Conservation (phyloP, 106 monocot genomes). For the Ottelia alismoides region DNA sequence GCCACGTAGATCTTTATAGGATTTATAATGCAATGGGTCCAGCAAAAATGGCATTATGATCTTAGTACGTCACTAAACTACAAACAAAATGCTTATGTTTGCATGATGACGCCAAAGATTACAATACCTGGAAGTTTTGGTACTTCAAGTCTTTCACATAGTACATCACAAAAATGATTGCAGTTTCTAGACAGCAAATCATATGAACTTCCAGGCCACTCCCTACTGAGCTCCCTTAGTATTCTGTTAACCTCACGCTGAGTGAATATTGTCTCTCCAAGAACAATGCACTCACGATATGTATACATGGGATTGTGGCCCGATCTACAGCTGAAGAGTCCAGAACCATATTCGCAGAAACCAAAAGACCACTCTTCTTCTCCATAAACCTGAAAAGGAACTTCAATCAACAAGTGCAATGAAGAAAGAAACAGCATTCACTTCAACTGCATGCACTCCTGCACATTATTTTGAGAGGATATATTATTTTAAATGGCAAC, state of each 20-base stretch:
- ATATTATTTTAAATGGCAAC: too few relatives aligned
- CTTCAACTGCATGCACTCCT: too few relatives aligned
- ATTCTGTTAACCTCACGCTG: conserved; percentile 20
- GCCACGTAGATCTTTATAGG: too few relatives aligned
- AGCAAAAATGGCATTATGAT: too few relatives aligned
- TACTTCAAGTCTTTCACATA: too few relatives aligned
- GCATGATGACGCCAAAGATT: neutral
- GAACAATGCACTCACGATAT: conserved; percentile 27
- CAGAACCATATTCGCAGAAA: conserved; percentile 37
- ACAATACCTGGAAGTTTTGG: conserved; percentile 35
- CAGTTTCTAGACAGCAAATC: conserved; percentile 45
- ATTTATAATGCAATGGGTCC: too few relatives aligned
- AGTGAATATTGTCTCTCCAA: conserved; percentile 27
- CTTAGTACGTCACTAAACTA: too few relatives aligned
- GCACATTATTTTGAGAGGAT: too few relatives aligned
- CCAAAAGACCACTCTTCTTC: conserved; percentile 52
- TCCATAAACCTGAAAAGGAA: too few relatives aligned
- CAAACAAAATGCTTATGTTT: too few relatives aligned
- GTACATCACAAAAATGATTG: too few relatives aligned
- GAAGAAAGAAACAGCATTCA: too few relatives aligned
- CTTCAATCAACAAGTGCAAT: neutral
- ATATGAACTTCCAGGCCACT: conserved; percentile 40
- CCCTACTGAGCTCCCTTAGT: conserved; percentile 31
- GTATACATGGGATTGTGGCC: conserved; percentile 37
- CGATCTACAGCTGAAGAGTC: conserved; percentile 33